Conservation (phyloP, 106 monocot genomes). For the Platanthera zijinensis region DNA sequence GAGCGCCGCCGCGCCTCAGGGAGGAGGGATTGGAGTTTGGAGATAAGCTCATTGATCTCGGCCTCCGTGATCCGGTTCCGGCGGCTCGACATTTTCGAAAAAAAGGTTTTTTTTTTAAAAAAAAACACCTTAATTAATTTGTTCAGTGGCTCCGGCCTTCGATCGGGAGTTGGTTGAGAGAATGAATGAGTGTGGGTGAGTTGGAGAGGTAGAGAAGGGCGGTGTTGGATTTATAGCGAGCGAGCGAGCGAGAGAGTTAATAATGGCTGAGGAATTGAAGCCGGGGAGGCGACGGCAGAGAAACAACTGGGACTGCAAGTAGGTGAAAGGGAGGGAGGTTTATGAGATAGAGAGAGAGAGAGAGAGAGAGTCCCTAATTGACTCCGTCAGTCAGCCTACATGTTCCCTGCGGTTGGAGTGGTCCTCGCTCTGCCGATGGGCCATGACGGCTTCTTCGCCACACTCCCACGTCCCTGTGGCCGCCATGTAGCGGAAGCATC, state of each 20-base stretch:
- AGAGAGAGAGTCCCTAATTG: constrained; percentile 9
- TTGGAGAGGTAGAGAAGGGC: constrained; percentile 6
- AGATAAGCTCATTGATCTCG: constrained; percentile 68
- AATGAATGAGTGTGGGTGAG: constrained; percentile 8
- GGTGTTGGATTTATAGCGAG: too few species aligned
- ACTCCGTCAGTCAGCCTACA: neutral
- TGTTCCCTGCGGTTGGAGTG: neutral
- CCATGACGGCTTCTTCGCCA: too few species aligned
- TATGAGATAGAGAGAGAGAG: too few species aligned
- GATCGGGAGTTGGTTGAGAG: neutral
- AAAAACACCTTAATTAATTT: too few species aligned
- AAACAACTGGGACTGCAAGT: neutral
- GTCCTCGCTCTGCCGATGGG: neutral
- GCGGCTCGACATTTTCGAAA: constrained; percentile 42
- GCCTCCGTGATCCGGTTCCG: constrained; percentile 46
- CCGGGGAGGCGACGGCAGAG: too few species aligned
- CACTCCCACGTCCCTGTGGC: too few species aligned
- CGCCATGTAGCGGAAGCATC: too few species aligned
- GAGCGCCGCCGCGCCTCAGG: constrained; percentile 53
- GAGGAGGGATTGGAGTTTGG: constrained; percentile 68
- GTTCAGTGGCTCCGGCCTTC: neutral
- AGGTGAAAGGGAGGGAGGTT: neutral
- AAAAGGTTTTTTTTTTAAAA: neutral
- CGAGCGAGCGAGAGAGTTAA: too few species aligned
- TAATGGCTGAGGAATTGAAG: too few species aligned